Evolutionary conservation across 2,329 filamentous ascomycete genomes (phyloP), one percentile per base, ranked within the genome.

Genomic region (Paradendryphiella salina): DNA sequence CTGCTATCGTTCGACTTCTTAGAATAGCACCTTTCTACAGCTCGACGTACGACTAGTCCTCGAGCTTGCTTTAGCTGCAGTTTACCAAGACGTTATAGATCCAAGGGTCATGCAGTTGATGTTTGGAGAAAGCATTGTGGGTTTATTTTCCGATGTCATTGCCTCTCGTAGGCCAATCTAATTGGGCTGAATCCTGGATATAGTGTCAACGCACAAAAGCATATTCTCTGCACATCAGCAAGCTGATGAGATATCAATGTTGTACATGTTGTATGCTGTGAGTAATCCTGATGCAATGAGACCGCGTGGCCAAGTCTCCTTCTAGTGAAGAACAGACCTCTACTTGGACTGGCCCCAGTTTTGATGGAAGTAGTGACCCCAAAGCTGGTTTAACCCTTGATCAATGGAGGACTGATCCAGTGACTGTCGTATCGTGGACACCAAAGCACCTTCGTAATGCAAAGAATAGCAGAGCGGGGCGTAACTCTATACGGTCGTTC

Each of bases 41-140:
- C n/a, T 17, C 6, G n/a, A 33, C n/a, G 14, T 9, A 14, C 10
- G 23, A 26, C 23, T 41, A 47, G 29, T 35, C 21, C 13, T 47
- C 13, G 29, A 15, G 14, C 10, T 33, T 47, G 15, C 11, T 7
- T 40, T 41, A 26, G 45, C 14, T 47, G 36, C 45, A 41, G 23
- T 14, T 17, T 17, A 40, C 26, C 23, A 26, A 28, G 31, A 40
- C 10, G 38, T 40, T 29, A 31, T 28, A 29, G 17, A 40, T 40
- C 20, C 18, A 47, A 40, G 36, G 36, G 36, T 47, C 21, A 11
- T 28, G 38, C 36, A 28, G 35, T 33, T 40, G 18, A 28, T 31
- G 43, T 32, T 28, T 46, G 43, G 23, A 34, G 17, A 46, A 9
- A 17, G 26, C 32, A 23, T 47, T 26, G 44, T n/a, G 28, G 28